These are phyloP conservation scores for Daphne laureola DNA, from an alignment of 441 rosid species.

Conservation along the genomic window DNA sequence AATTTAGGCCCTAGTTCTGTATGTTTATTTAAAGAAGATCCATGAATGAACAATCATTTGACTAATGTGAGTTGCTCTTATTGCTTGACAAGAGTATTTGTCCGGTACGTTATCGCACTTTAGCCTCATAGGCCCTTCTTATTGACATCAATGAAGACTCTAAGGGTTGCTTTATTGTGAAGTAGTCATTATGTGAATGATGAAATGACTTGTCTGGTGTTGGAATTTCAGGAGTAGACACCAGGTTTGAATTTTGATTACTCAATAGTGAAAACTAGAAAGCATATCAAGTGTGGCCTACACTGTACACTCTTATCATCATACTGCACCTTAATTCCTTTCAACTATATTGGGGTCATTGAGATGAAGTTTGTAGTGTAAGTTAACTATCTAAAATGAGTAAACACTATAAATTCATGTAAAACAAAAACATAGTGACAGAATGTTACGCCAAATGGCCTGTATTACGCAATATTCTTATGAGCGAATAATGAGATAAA, in stretches of 20 bases:
- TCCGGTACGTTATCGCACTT: constrained; percentile 16
- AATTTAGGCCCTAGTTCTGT: background rate
- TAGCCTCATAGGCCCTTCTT: constrained; percentile 26
- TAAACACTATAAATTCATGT: no score
- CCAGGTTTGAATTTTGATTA: constrained; percentile 9
- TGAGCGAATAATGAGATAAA: no score
- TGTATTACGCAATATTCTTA: no score
- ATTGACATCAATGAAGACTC: constrained; percentile 23
- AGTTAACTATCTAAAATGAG: no score
- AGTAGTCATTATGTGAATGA: constrained; percentile 21
- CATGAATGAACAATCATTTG: background rate
- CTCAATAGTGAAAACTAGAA: constrained; percentile 9
- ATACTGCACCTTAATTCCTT: no score
- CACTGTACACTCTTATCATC: no score
- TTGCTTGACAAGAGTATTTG: constrained; percentile 8
- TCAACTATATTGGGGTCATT: no score
- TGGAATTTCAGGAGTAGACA: constrained; percentile 11
- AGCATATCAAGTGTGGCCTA: no score
- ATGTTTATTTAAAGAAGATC: constrained; percentile 1
- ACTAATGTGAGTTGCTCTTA: constrained; percentile 13
- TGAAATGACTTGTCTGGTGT: constrained; percentile 16
- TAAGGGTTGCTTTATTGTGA: constrained; percentile 14
- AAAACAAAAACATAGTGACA: no score
- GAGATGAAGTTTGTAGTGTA: no score
- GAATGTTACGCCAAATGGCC: no score